Conservation (phyloP, 2,329 filamentous ascomycete species). For the Cercospora citrullina region DNA sequence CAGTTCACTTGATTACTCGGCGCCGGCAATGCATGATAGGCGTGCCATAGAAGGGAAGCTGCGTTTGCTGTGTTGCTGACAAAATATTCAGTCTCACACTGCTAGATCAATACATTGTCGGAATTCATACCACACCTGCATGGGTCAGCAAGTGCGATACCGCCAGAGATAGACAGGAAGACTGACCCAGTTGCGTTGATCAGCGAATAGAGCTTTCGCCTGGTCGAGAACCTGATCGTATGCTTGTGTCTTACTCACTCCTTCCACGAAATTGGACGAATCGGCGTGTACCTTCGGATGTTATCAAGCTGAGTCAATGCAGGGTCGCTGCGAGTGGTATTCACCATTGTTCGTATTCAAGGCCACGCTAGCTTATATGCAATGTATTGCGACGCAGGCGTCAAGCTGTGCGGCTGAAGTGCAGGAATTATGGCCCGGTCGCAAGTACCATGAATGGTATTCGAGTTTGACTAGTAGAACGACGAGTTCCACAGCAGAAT, state of each 20-base stretch:
- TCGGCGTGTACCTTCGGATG: constrained; percentile 69
- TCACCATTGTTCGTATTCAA: constrained; percentile 13
- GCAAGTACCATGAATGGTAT: background rate
- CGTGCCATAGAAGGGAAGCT: constrained; percentile 76
- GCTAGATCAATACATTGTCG: background rate
- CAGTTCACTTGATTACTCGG: constrained; percentile 73
- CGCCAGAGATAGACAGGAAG: background rate
- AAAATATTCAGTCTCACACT: background rate
- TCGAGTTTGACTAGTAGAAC: background rate
- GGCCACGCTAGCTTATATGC: background rate
- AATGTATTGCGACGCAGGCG: background rate
- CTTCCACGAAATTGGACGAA: constrained; percentile 68
- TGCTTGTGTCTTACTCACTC: constrained; percentile 68
- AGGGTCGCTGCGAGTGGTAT: background rate
- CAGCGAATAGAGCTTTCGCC: constrained; percentile 67
- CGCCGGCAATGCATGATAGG: constrained; percentile 68
- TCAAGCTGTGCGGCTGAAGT: background rate
- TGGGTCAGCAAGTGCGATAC: background rate
- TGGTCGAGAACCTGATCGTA: constrained; percentile 74
- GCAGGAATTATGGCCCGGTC: background rate
- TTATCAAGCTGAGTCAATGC: constrained; percentile 16
- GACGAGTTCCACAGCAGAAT: background rate
- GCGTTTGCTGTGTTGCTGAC: constrained; percentile 73
- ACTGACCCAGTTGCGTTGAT: constrained; percentile 76
- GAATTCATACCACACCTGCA: constrained; percentile 27